A percentile compares a stretch with the other conserved stretches of the same genome.
Evolutionary conservation across 2,329 filamentous ascomycete genomes (phyloP).

Genomic region (Aspergillus felis): DNA sequence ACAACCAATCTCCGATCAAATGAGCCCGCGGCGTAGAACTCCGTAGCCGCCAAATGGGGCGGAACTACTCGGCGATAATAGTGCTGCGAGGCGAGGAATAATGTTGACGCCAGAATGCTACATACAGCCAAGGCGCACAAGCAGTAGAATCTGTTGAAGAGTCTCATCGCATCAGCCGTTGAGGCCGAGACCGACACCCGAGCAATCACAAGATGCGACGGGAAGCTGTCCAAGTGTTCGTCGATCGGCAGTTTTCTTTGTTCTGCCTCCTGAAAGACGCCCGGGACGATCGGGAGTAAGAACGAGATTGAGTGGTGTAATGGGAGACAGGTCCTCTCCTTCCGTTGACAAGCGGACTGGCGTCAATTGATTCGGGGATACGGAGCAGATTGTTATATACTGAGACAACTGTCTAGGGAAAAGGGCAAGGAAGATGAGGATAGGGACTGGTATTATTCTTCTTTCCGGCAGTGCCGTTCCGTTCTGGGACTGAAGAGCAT

Average conservation of each 20-base stretch:
- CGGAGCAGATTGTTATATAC: not conserved
- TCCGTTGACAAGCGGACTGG: not conserved
- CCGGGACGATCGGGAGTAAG: not conserved
- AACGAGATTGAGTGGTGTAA: not conserved
- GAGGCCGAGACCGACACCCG: constrained; percentile 7
- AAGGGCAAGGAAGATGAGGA: not conserved
- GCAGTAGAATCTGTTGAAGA: constrained; percentile 29
- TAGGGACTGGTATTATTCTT: not conserved
- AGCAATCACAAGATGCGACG: not conserved
- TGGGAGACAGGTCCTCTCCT: not conserved
- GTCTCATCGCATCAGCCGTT: constrained; percentile 16
- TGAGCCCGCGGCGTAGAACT: constrained; percentile 16
- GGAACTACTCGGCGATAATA: constrained; percentile 19
- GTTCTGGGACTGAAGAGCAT: not conserved
- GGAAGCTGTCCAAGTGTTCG: not conserved
- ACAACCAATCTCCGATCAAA: constrained; percentile 32
- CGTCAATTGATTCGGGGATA: not conserved
- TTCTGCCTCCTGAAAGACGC: not conserved
- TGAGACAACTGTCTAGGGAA: not conserved
- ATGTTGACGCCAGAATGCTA: constrained; percentile 27
- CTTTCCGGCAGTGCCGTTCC: not conserved
- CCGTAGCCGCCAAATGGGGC: constrained; percentile 9
- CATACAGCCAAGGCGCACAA: constrained; percentile 27
- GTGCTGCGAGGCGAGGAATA: constrained; percentile 23
- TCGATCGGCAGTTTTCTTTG: constrained; percentile 5